These are phyloP conservation scores for Blastobotrys serpentis DNA, from an alignment of 1,139 yeast genomes.

Conservation along the genomic window DNA sequence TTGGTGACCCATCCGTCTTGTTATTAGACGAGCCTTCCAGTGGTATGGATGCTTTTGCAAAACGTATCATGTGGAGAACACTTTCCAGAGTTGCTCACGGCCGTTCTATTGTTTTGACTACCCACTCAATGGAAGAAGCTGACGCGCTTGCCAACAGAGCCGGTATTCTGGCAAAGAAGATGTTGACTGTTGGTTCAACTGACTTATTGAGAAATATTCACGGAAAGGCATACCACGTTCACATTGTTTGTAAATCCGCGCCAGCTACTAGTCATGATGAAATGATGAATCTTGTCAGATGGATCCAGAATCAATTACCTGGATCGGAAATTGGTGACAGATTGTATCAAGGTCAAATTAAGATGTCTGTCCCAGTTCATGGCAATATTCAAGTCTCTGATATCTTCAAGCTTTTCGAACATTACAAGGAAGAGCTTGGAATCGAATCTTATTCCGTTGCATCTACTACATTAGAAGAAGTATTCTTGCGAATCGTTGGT, in stretches of 20 bases:
- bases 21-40: constrained; percentile 95
- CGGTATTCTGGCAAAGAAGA: constrained; percentile 36
- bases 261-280: constrained; percentile 32
- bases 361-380: constrained; percentile 31
- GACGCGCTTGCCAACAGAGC: constrained; percentile 42
- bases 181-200: constrained; percentile 39
- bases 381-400: constrained; percentile 25
- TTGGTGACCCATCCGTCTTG: constrained; percentile 87
- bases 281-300: constrained; percentile 27
- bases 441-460: constrained; percentile 37
- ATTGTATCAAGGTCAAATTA: constrained; percentile 38
- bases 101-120: constrained; percentile 39
- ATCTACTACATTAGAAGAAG: constrained; percentile 39
- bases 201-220: constrained; percentile 31
- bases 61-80: constrained; percentile 42
- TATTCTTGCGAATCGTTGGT: constrained; percentile 37
- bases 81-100: constrained; percentile 35
- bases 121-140: constrained; percentile 44
- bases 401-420: constrained; percentile 34
- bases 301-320: constrained; percentile 26
- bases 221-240: constrained; percentile 36
- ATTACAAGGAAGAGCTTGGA: constrained; percentile 28
- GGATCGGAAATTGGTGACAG: constrained; percentile 34
- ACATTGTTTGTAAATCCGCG: constrained; percentile 34
- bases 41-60: constrained; percentile 74